Percentiles rank a stretch among this genome's conserved stretches.
These are phyloP conservation scores for Suillus occidentalis DNA, from an alignment of 768 basidiomycete genomes.

Conservation along the genomic window DNA sequence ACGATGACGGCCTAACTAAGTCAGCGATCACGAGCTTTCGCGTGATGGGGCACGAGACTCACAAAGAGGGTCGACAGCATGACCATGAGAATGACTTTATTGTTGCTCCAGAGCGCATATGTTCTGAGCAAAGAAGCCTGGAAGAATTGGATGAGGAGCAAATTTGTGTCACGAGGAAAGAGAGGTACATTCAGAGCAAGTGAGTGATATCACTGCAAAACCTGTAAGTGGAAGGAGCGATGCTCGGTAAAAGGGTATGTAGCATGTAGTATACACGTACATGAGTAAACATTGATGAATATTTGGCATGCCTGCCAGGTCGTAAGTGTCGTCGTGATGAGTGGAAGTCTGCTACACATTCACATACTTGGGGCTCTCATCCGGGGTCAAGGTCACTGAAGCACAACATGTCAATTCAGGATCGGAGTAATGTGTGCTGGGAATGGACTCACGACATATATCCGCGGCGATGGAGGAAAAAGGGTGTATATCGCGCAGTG, in stretches of 20 bases:
- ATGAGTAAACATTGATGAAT: not conserved
- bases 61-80: not conserved
- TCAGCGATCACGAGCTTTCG: too few species aligned
- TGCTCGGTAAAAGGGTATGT: not conserved
- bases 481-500: not conserved
- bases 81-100: not conserved
- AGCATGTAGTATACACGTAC: not conserved
- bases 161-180: not conserved
- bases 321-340: not conserved
- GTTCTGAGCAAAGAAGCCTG: not conserved
- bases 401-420: not conserved
- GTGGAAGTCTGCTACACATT: not conserved
- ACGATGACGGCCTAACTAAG: not conserved
- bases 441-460: not conserved
- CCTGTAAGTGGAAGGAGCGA: not conserved
- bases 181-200: conserved; percentile 1
- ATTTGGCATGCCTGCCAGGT: not conserved
- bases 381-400: not conserved
- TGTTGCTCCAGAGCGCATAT: not conserved
- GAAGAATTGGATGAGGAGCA: not conserved
- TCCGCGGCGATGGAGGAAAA: not conserved
- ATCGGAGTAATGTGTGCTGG: not conserved
- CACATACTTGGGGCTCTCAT: not conserved
- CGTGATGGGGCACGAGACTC: not conserved
- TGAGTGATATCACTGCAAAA: not conserved